Conservation (phyloP, 208 protist species). For the Leishmania amazonensis region DNA sequence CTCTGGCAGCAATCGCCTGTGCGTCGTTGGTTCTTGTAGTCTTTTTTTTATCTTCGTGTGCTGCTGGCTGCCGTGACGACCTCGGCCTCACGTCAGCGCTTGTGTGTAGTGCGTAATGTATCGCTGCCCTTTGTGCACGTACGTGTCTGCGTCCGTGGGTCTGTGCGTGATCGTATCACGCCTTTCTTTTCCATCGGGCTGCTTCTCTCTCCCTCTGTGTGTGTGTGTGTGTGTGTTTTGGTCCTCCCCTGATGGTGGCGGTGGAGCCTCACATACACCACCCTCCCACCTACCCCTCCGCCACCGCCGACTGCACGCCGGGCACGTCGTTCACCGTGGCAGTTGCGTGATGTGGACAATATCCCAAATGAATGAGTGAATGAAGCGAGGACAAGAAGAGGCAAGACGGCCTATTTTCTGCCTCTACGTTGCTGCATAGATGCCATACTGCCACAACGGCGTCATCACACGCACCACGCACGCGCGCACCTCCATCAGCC, state of each 20-base stretch:
- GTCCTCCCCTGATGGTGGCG: neutral
- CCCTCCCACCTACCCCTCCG: neutral
- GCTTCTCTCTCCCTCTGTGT: neutral
- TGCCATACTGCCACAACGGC: neutral
- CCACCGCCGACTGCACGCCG: neutral
- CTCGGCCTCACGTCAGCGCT: neutral
- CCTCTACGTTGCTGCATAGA: neutral
- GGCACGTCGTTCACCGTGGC: neutral
- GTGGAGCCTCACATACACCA: neutral
- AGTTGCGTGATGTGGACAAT: neutral
- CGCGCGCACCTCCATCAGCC: neutral
- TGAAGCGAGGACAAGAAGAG: neutral
- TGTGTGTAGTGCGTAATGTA: neutral
- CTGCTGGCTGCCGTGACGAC: neutral
- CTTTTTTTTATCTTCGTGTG: neutral
- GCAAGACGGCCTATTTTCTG: neutral
- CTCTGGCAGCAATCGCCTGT: neutral
- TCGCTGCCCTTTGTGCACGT: neutral
- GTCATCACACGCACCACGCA: neutral
- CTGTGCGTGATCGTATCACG: no score
- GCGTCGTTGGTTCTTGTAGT: neutral
- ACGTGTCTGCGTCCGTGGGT: neutral
- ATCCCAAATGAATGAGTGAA: neutral
- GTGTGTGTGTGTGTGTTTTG: neutral
- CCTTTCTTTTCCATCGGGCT: neutral